A percentile compares a stretch with the other conserved stretches of the same genome.
phyloP scores from a whole-genome alignment of 257 asterid species.

The Oldenlandia corymbosa region DNA sequence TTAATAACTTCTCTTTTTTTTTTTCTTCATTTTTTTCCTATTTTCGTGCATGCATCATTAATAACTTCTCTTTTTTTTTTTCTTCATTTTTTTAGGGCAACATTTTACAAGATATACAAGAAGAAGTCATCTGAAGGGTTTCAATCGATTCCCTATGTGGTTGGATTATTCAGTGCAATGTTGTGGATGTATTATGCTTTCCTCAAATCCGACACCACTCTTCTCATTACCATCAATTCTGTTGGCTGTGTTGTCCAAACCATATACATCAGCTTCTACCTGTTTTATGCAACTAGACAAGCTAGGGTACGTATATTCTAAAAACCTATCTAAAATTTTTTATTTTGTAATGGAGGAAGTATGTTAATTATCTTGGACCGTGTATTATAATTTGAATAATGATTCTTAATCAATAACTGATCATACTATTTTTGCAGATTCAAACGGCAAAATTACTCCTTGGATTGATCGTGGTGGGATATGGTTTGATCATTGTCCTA shows the following conservation, averaged over 20 bases:
- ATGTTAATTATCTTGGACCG: no score
- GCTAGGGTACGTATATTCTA: conserved; percentile 34
- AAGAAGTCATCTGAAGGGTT: conserved; percentile 55
- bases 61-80: no score
- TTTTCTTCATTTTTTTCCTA: not conserved
- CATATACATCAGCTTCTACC: conserved; percentile 42
- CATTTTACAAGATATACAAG: conserved; percentile 52
- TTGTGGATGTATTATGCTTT: conserved; percentile 69
- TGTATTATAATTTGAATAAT: no score
- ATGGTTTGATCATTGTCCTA: conserved; percentile 35
- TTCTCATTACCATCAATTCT: conserved; percentile 59
- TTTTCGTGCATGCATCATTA: not conserved
- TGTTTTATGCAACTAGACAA: conserved; percentile 39
- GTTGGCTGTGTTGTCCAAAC: conserved; percentile 54
- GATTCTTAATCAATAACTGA: no score
- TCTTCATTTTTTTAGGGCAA: conserved; percentile 38
- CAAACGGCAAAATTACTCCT: conserved; percentile 38
- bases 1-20: not conserved
- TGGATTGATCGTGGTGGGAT: conserved; percentile 33
- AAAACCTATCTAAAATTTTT: no score
- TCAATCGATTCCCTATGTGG: conserved; percentile 49
- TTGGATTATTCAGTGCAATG: conserved; percentile 60
- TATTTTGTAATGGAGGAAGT: no score
- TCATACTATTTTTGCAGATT: conserved; percentile 19
- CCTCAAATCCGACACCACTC: conserved; percentile 51